Base-by-base conservation (phyloP, 805 yeast species). In the Wickerhamiella allomyrinae region DNA sequence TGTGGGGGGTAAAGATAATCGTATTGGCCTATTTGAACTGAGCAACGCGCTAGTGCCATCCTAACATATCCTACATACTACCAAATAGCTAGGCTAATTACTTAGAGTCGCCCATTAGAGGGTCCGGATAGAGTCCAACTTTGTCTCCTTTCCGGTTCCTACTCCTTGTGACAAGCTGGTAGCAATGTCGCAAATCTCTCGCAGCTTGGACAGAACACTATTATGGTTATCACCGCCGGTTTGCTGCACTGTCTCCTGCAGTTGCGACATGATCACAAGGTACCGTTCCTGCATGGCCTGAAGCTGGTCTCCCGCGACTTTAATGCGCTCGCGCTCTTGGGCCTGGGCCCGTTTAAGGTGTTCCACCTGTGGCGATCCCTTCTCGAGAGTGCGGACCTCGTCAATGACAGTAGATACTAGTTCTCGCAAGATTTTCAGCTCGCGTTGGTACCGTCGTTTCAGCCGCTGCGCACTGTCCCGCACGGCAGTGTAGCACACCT, bases 1-100 rank as follows among this genome's bases (percentile, higher is more conserved):
- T 5, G 65, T 67, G 1, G 80, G 74, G 0, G 74, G 70, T 37
- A 72, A 70, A 39, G 79, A 76, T 47, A 79, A 79, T 2, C 61
- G 74, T 2, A 60, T 76, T 2, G 63, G 62, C 10, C 55, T 71
- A 9, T 70, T 66, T 52, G 49, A 52, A n/a, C 41, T 42, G 10
- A n/a, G n/a, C n/a, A n/a, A n/a, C n/a, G n/a, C n/a, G n/a, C n/a
- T n/a, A n/a, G n/a, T n/a, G n/a, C n/a, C n/a, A n/a, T n/a, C n/a
- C n/a, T n/a, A n/a, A n/a, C n/a, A n/a, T n/a, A n/a, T n/a, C n/a
- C n/a, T n/a, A n/a, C n/a, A n/a, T n/a, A n/a, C n/a, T n/a, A n/a
- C n/a, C n/a, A n/a, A n/a, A n/a, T n/a, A n/a, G n/a, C n/a, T n/a
- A n/a, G n/a, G n/a, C n/a, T n/a, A n/a, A n/a, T n/a, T n/a, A n/a